Evolutionary conservation across 306 rosid species (phyloP), one percentile per base, ranked within the genome.

Genomic region (Ochetophila trinervis): DNA sequence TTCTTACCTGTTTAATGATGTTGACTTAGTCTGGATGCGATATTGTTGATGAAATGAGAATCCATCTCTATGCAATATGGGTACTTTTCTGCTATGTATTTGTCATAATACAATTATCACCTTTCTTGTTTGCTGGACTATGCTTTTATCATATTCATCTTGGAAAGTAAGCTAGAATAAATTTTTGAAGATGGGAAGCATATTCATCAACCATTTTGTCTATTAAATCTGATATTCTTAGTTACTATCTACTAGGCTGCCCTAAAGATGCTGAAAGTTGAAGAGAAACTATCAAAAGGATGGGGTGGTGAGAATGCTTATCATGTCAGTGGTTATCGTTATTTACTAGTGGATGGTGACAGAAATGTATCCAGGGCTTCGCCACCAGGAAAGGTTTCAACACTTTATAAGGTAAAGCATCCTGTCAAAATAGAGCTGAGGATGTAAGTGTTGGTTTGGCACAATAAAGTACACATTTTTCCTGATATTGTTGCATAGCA

Each of bases 251-350:
- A 69, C 56, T 84, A 93, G 99, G 95, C 91, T 36, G 85, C 90
- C 67, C 80, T 73, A 30, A 86, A 90, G 82, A 84, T 93, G 75
- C 62, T 83, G 73, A 90, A 83, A 88, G 88, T 93, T 70, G 99
- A 90, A 79, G 99, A 93, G 81, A 93, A 88, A 66, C 78, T 93
- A 68, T 90, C 97, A 12, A 93, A 88, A 85, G 99, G 99, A 75
- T 93, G 99, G 99, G 95, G 84, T 40, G 99, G 99, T 72, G 97
- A 93, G 77, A 93, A 88, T 77, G 99, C 96, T 18, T 90, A 93
- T 80, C 99, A 93, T 74, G 99, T 93, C 35, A 32, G 84, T 35
- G 97, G 95, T 19, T 90, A 93, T 78, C 97, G 99, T 34, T 93
- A 93, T 86, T 78, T 93, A 77, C 79, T 93, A 47, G 84, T 84